Conservation (phyloP, 148 eudicot species). For the Polygonum aviculare region DNA sequence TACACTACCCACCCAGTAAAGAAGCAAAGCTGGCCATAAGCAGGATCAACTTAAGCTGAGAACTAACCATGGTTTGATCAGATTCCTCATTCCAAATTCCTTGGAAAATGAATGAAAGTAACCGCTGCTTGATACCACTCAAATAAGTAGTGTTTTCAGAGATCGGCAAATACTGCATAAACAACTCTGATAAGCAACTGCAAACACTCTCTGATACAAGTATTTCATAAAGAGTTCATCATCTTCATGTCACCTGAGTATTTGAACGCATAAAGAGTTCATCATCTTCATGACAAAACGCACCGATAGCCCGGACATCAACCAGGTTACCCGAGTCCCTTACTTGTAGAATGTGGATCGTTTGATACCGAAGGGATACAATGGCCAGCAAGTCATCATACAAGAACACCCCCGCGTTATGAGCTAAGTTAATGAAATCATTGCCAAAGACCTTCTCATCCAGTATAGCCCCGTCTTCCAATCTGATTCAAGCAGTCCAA, state of each 20-base stretch:
- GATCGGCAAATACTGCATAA: conserved; percentile 33
- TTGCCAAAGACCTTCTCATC: conserved; percentile 81
- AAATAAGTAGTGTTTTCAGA: conserved; percentile 39
- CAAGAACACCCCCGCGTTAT: conserved; percentile 74
- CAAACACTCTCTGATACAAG: conserved; percentile 1
- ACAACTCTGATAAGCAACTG: not conserved
- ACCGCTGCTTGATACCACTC: conserved; percentile 83
- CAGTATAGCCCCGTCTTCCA: conserved; percentile 80
- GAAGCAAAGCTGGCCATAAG: conserved; percentile 8
- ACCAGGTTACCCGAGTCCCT: conserved; percentile 87
- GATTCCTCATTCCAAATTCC: conserved; percentile 88
- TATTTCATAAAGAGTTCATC: conserved; percentile 53
- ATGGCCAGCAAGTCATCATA: conserved; percentile 90
- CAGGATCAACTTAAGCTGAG: not conserved
- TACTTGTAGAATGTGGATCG: conserved; percentile 87
- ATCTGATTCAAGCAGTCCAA: conserved; percentile 28
- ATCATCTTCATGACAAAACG: conserved; percentile 90
- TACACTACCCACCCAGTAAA: conserved; percentile 6
- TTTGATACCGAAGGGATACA: conserved; percentile 86
- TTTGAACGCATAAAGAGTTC: conserved; percentile 79
- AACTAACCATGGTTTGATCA: conserved; percentile 63
- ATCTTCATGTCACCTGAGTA: conserved; percentile 72
- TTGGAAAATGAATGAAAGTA: conserved; percentile 83
- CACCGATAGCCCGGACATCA: conserved; percentile 83
- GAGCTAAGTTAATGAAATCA: conserved; percentile 84